A percentile compares a stretch with the other conserved stretches of the same genome.
Conservation (phyloP, 106 monocot species). For the Chionographis japonica region DNA sequence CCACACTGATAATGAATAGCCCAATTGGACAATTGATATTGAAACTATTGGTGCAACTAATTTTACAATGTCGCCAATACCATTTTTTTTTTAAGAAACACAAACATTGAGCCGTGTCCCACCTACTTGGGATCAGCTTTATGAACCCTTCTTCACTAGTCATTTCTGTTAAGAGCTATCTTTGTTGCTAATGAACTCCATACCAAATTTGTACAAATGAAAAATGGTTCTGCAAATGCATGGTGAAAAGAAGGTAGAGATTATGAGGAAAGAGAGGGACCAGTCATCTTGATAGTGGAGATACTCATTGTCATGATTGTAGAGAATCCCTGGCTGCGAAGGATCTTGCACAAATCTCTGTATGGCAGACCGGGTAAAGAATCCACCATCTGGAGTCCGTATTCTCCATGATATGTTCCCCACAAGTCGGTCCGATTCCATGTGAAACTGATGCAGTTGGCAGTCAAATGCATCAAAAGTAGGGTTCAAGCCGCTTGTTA, state of each 20-base stretch:
- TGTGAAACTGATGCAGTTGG: slow-evolving; percentile 86
- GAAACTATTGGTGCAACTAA: no score
- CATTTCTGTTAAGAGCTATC: no score
- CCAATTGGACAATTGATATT: no score
- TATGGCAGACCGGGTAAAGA: slow-evolving; percentile 68
- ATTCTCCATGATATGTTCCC: slow-evolving; percentile 85
- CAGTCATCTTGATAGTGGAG: slow-evolving; percentile 99
- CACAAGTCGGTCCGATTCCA: slow-evolving; percentile 66
- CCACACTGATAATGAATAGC: no score
- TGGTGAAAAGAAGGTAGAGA: background rate
- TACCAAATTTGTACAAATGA: no score
- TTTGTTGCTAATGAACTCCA: no score
- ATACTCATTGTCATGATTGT: slow-evolving; percentile 98
- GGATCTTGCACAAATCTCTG: slow-evolving; percentile 93
- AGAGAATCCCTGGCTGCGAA: slow-evolving; percentile 66
- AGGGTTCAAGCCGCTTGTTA: slow-evolving; percentile 84
- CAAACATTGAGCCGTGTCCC: no score
- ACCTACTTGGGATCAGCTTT: no score
- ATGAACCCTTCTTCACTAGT: no score
- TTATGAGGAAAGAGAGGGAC: slow-evolving; percentile 22
- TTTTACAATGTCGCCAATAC: no score
- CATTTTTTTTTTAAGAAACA: no score
- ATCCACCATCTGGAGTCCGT: slow-evolving; percentile 68
- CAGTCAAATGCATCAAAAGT: slow-evolving; percentile 91
- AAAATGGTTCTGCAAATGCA: no score